A percentile compares a stretch with the other conserved stretches of the same genome.
Evolutionary conservation across 2,329 filamentous ascomycete genomes (phyloP).

Genomic region (Fusarium longipes): DNA sequence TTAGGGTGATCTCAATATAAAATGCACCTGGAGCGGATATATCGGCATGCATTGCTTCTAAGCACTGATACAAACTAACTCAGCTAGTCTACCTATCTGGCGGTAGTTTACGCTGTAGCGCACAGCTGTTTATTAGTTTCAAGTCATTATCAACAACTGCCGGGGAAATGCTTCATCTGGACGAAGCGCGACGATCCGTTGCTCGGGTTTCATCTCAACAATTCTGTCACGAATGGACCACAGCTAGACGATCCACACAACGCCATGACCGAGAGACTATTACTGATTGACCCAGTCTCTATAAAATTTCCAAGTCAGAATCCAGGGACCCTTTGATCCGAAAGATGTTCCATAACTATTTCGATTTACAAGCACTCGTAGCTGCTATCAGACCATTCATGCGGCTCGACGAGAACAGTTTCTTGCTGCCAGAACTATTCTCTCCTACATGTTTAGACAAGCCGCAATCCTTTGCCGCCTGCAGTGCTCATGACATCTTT

Average conservation of each 20-base stretch:
- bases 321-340: conserved; percentile 30
- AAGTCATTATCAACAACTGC: conserved; percentile 26
- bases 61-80: background rate
- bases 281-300: conserved; percentile 16
- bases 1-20: background rate
- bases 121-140: background rate
- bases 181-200: conserved; percentile 27
- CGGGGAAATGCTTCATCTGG: conserved; percentile 46
- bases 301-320: conserved; percentile 40
- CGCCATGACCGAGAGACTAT: conserved; percentile 40
- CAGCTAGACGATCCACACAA: conserved; percentile 47
- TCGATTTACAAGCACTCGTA: conserved; percentile 33
- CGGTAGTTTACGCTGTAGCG: background rate
- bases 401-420: conserved; percentile 46
- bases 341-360: conserved; percentile 38
- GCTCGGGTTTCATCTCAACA: conserved; percentile 35
- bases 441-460: conserved; percentile 42
- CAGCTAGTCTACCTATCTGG: background rate
- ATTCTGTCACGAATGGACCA: conserved; percentile 47
- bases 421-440: conserved; percentile 16
- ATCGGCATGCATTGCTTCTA: background rate
- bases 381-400: conserved; percentile 21
- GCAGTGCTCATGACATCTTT: conserved; percentile 47
- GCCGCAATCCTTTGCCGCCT: conserved; percentile 51
- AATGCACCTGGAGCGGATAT: background rate